Base-by-base conservation (phyloP, 805 yeast genomes). In the Hanseniaspora lindneri region DNA sequence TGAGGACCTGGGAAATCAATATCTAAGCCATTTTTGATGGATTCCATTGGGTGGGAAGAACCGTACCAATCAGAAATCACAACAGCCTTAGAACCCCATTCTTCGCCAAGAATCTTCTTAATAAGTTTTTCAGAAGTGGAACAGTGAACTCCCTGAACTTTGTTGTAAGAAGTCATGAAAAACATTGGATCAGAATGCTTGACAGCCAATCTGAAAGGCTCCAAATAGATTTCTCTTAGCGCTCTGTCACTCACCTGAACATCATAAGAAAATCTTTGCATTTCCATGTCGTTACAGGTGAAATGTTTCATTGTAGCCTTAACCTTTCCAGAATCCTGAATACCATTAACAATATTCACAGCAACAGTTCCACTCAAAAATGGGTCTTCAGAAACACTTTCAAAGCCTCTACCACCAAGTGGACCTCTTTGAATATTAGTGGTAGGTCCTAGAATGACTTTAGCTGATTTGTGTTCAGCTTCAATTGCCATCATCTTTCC, bases 1-100 rank as follows among this genome's bases (percentile, higher is more conserved):
- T 76, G 63, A 19, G 77, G 75, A 32, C 83, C 84, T 1, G 84
- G 84, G 80, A 76, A 76, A 59, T 79, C 84, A 55, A 79, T 63
- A 57, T 77, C 79, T 48, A 78, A 62, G 6, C 83, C 83, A 29
- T 74, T 74, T 34, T 70, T 67, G 40, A 77, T 58, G 11, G 78
- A 55, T 36, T 66, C 70, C 35, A 64, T 65, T 29, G 64, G 62
- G 13, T 77, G 67, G 58, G 73, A 76, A 9, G 70, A 67, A 21
- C 83, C 84, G 57, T 57, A 72, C 83, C 83, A 78, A 61, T 78
- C 84, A 25, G 79, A 72, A 77, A 79, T 75, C 29, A 71, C 58
- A 32, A 71, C 59, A 37, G 83, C 83, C 7, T 72, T 64, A 63
- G 68, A 78, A 4, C 66, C 64, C 80, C 80, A 78, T 58, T 78